phyloP scores from a whole-genome alignment of 2,329 filamentous ascomycete genomes.

The Colletotrichum abscissum region DNA sequence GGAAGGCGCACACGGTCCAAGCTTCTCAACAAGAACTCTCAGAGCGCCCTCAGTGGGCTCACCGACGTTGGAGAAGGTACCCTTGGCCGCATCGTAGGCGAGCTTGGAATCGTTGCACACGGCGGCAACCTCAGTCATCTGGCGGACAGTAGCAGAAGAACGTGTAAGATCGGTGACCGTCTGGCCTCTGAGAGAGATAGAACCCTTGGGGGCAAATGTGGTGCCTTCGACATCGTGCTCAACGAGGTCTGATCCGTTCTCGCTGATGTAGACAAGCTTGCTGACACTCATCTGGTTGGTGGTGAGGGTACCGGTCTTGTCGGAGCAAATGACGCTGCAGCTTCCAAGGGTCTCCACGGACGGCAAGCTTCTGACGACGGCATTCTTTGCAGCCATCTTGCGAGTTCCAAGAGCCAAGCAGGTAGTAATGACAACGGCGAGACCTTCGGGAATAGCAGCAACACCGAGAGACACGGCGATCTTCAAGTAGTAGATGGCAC shows the following conservation, averaged over 20 bases:
- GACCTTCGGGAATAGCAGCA: conserved; percentile 95
- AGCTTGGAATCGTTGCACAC: conserved; percentile 92
- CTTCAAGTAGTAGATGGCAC: conserved; percentile 99
- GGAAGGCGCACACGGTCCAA: conserved; percentile 80
- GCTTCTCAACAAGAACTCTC: conserved; percentile 91
- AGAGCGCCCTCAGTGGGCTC: conserved; percentile 96
- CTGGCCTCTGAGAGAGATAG: conserved; percentile 76
- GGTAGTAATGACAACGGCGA: conserved; percentile 98
- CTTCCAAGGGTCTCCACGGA: conserved; percentile 98
- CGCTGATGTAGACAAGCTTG: conserved; percentile 87
- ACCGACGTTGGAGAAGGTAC: conserved; percentile 83
- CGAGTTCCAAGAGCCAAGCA: conserved; percentile 95
- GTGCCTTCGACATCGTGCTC: conserved; percentile 93
- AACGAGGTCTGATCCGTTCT: conserved; percentile 78
- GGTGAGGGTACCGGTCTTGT: conserved; percentile 98
- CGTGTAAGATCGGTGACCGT: conserved; percentile 74
- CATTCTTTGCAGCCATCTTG: conserved; percentile 99
- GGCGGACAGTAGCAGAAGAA: conserved; percentile 80
- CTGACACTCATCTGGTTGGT: conserved; percentile 99
- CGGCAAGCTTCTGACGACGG: conserved; percentile 93
- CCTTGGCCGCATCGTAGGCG: conserved; percentile 81
- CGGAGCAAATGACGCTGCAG: conserved; percentile 99
- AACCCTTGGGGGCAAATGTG: conserved; percentile 87
- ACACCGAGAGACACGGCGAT: conserved; percentile 98
- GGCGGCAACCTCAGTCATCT: conserved; percentile 78